phyloP scores from a whole-genome alignment of 83 land plant species.

The Picea mariana region DNA sequence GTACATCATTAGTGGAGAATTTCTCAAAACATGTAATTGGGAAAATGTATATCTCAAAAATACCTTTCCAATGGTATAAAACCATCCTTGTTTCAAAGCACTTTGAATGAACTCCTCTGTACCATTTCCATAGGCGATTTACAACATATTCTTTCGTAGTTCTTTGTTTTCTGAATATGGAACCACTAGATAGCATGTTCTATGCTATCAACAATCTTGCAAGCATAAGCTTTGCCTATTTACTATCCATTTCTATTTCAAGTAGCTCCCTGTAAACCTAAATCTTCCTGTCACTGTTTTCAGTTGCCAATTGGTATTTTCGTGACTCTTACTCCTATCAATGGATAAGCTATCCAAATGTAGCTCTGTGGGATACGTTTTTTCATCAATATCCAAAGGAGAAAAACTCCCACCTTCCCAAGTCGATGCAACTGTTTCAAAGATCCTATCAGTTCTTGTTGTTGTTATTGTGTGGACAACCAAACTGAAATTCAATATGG shows the following conservation, averaged over 20 bases:
- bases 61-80: too few relatives aligned
- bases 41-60: too few relatives aligned
- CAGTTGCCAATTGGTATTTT: constrained; percentile 36
- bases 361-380: background rate
- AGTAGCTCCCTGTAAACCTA: constrained; percentile 57
- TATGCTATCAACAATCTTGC: constrained; percentile 75
- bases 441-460: too few relatives aligned
- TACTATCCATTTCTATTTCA: constrained; percentile 68
- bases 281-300: constrained; percentile 58
- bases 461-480: too few relatives aligned
- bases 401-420: constrained; percentile 43
- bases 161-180: too few relatives aligned
- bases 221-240: constrained; percentile 81
- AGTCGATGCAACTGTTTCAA: background rate
- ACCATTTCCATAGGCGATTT: too few relatives aligned
- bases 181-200: too few relatives aligned
- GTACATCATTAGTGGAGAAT: too few relatives aligned
- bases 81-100: too few relatives aligned
- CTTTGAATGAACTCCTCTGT: too few relatives aligned
- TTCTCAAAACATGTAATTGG: too few relatives aligned
- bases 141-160: background rate
- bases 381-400: background rate
- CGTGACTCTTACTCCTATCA: background rate
- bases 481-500: too few relatives aligned
- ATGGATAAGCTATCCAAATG: background rate